phyloP scores from a whole-genome alignment of 2,329 filamentous ascomycete genomes.

The Sporothrix sp. region DNA sequence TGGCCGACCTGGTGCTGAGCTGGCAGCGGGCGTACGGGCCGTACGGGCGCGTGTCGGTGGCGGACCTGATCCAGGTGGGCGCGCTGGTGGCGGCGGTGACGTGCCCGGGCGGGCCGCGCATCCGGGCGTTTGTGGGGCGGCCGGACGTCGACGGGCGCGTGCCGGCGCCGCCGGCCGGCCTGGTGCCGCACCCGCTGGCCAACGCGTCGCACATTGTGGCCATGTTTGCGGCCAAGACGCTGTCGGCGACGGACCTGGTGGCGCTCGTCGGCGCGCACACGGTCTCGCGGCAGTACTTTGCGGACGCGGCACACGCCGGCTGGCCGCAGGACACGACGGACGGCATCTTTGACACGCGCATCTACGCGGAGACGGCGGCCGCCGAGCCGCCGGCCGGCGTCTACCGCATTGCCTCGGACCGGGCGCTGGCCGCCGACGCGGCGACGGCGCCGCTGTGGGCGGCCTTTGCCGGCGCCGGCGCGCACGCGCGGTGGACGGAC shows the following conservation, averaged over 20 bases:
- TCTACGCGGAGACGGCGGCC: constrained; percentile 32
- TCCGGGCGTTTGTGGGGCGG: constrained; percentile 40
- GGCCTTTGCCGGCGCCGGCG: constrained; percentile 24
- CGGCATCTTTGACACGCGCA: constrained; percentile 39
- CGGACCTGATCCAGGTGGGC: constrained; percentile 45
- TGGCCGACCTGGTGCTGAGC: constrained; percentile 28
- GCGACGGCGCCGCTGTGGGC: constrained; percentile 29
- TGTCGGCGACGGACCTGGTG: constrained; percentile 38
- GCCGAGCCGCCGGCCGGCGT: constrained; percentile 24
- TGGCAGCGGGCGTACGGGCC: constrained; percentile 31
- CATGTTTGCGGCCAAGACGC: constrained; percentile 41
- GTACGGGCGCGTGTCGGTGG: constrained; percentile 32
- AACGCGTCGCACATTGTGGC: constrained; percentile 32
- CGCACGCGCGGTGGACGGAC: constrained; percentile 28
- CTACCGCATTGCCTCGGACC: constrained; percentile 33
- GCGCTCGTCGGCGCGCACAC: constrained; percentile 47
- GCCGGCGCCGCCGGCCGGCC: constrained; percentile 30
- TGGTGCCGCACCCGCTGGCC: constrained; percentile 34
- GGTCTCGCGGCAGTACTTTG: constrained; percentile 36
- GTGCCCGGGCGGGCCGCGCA: constrained; percentile 42
- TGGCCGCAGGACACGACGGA: constrained; percentile 38
- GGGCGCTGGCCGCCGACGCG: constrained; percentile 30
- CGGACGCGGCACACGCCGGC: constrained; percentile 29
- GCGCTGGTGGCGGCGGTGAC: constrained; percentile 37
- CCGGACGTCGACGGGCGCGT: constrained; percentile 29